Conservation (phyloP, 345 rosid genomes). For the Populus davidiana region DNA sequence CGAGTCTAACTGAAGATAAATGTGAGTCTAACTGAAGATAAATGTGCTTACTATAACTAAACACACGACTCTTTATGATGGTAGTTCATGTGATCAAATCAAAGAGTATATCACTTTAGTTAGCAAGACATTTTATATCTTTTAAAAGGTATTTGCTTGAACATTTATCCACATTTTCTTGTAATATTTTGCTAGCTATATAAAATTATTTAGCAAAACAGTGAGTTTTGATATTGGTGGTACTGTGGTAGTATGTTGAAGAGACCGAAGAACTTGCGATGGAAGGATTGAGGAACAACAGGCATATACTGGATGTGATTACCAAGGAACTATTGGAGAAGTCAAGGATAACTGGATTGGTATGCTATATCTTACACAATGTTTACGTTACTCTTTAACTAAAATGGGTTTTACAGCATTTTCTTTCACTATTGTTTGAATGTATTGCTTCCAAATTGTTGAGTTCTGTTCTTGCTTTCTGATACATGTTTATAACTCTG, state of each 20-base stretch:
- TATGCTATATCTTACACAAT: slow-evolving; percentile 25
- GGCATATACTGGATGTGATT: slow-evolving; percentile 67
- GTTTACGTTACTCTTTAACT: background rate
- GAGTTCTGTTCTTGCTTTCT: background rate
- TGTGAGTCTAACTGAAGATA: no score
- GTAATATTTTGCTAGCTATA: background rate
- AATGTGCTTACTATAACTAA: no score
- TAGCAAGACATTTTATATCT: background rate
- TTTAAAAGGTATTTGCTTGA: background rate
- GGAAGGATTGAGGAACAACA: slow-evolving; percentile 68
- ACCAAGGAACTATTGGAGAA: slow-evolving; percentile 62
- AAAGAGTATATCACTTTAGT: no score
- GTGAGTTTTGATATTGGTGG: slow-evolving; percentile 28
- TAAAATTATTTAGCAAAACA: background rate
- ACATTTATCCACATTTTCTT: background rate
- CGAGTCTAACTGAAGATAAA: no score
- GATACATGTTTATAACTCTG: background rate
- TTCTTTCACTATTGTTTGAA: background rate
- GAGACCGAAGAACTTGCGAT: slow-evolving; percentile 94
- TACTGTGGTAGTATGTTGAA: slow-evolving; percentile 60
- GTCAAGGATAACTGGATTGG: slow-evolving; percentile 95
- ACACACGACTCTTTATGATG: no score
- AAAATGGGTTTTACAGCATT: background rate
- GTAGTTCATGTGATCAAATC: no score
- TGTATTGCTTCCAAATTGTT: no score